A percentile compares a stretch with the other conserved stretches of the same genome.
Conservation (phyloP, 768 basidiomycete genomes). For the Strobilomyces confusus region DNA sequence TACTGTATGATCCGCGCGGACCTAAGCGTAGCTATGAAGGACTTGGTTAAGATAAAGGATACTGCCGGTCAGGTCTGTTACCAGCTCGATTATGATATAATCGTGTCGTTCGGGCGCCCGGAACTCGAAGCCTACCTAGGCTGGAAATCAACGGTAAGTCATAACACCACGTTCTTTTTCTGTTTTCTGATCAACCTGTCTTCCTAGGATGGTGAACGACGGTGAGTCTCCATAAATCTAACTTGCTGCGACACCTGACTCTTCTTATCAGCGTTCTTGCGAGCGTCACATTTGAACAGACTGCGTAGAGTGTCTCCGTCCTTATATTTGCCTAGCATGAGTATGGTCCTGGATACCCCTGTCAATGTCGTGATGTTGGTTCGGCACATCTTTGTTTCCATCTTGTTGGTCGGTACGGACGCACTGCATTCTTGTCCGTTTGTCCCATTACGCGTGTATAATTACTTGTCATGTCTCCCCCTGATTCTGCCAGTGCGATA, state of each 20-base stretch:
- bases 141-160: neutral
- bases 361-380: too few species aligned
- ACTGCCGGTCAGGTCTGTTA: neutral
- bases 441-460: too few species aligned
- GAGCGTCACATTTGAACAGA: too few species aligned
- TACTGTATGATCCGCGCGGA: neutral
- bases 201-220: neutral
- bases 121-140: neutral
- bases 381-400: too few species aligned
- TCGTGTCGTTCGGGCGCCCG: neutral
- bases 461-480: too few species aligned
- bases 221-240: neutral
- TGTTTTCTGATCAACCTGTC: neutral
- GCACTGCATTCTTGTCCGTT: too few species aligned
- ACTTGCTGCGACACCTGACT: neutral
- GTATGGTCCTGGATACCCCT: too few species aligned
- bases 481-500: too few species aligned
- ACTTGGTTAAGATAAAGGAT: neutral
- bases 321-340: too few species aligned
- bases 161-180: neutral
- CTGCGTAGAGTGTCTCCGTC: too few species aligned
- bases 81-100: neutral
- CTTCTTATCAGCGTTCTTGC: neutral
- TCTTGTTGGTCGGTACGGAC: too few species aligned
- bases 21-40: neutral